Conservation (phyloP, 2,329 filamentous ascomycete species). For the Didymella glomerata region DNA sequence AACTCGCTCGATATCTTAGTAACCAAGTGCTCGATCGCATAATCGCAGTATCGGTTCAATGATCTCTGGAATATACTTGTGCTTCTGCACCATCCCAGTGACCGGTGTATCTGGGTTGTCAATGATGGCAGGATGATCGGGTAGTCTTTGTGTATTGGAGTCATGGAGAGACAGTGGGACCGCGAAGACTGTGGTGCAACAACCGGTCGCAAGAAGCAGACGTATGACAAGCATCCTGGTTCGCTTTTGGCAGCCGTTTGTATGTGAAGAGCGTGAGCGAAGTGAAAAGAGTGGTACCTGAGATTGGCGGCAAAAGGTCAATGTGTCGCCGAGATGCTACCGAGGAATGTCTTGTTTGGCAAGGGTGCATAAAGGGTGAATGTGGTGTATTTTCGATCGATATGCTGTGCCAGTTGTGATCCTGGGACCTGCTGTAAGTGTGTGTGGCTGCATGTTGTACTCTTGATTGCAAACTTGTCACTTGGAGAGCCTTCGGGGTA, state of each 20-base stretch:
- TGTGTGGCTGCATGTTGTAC: background rate
- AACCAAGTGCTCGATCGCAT: conserved; percentile 5
- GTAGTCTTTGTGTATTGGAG: conserved; percentile 19
- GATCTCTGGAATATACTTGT: conserved; percentile 16
- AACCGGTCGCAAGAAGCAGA: background rate
- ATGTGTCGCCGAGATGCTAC: conserved; percentile 7
- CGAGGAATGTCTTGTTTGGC: conserved; percentile 14
- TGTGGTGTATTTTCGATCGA: background rate
- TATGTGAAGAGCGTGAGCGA: background rate
- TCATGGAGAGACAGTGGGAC: conserved; percentile 15
- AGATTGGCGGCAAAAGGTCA: background rate
- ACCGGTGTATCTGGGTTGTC: background rate
- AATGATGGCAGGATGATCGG: conserved; percentile 12
- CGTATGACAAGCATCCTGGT: background rate
- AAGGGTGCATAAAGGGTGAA: conserved; percentile 1
- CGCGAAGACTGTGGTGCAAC: background rate
- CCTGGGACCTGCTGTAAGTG: background rate
- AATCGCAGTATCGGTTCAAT: conserved; percentile 5
- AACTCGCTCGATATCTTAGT: background rate
- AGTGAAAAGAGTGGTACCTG: background rate
- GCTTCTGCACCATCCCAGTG: conserved; percentile 5
- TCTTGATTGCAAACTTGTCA: background rate
- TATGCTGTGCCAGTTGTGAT: background rate
- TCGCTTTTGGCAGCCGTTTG: background rate
- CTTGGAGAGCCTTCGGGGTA: background rate